Evolutionary conservation across 208 protist genomes (phyloP), one percentile per base, ranked within the genome.

Genomic region (Eutreptiella sp.): DNA sequence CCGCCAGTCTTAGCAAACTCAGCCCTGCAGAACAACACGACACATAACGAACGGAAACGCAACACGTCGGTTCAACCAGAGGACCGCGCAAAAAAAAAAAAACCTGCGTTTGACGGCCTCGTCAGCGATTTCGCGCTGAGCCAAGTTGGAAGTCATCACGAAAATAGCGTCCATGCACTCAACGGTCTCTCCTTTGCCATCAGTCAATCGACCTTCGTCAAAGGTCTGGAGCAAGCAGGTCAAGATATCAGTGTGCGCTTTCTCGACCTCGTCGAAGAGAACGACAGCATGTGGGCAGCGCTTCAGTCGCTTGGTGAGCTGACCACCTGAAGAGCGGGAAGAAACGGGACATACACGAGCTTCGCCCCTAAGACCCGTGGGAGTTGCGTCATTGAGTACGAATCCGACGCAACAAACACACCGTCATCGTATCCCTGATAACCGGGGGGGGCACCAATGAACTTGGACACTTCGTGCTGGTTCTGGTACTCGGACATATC

Each of bases 401-500:
- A n/a, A n/a, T n/a, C n/a, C n/a, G n/a, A n/a, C n/a, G n/a, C n/a
- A n/a, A n/a, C n/a, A n/a, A n/a, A n/a, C n/a, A n/a, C n/a, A n/a
- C n/a, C n/a, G 28, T 77, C 64, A 39, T 81, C 80, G 69, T 80
- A 68, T 11, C 79, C 76, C 3, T 83, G 69, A 48, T 85, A 85
- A n/a, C 79, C 80, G 14, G 80, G 77, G 19, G 77, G 76, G 9
- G 75, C 59, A 23, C 78, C 79, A 27, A 68, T 68, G 24, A 64
- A 47, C 41, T 68, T 68, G 11, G 63, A 2, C 9, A 52, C 52
- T 27, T 72, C 67, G 35, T 86, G 79, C 54, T 73, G 23, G 24
- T 85, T 69, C 46, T 76, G 80, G 58, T 81, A 89, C 70, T 89
- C 83, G 26, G 48, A 75, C 83, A 89, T 89, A 64, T 89, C 83